Base-by-base conservation (phyloP, 345 rosid genomes). In the Gossypium mustelinum region DNA sequence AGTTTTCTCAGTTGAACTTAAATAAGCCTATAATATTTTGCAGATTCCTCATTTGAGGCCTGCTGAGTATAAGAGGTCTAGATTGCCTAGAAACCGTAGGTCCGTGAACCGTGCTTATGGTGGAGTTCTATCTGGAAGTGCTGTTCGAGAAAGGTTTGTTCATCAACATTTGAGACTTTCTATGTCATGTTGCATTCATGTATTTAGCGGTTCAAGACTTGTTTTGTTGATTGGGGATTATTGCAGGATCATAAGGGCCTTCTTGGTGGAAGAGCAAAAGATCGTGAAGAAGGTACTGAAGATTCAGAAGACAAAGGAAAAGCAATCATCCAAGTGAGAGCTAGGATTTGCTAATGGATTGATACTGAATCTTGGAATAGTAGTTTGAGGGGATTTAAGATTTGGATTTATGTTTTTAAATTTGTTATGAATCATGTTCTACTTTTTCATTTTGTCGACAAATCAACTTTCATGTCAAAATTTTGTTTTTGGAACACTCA, bases 11-110 rank as follows among this genome's bases (percentile, higher is more conserved):
- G 12, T 34, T 70, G 2, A 44, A 22, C n/a, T 55, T 27, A 11
- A 72, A 29, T 63, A 18, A n/a, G 47, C 9, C 11, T n/a, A 5
- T 34, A 6, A 52, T 71, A 14, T 56, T 14, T 58, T 74, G 43
- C 82, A 93, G 97, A 90, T 93, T 79, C 97, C 97, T 52, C 97
- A 90, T 80, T 73, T 93, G 89, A 88, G 97, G 82, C 97, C 97
- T 11, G 75, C 97, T 70, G 89, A 93, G 69, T 93, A 93, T 81
- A 93, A 93, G 87, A 90, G 94, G 76, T 89, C 97, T 47, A 81
- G 97, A 56, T 81, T 90, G 69, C 72, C 97, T 3, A 87, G 98
- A 75, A 93, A 89, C 80, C 81, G 92, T 3, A 86, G 97, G 70
- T 89, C 97, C 2, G 98, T 93, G 65, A 93, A 87, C 86, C 98